A percentile compares a stretch with the other conserved stretches of the same genome.
Evolutionary conservation across 2,329 filamentous ascomycete species (phyloP).

Genomic region (Davidsoniella eucalypti): DNA sequence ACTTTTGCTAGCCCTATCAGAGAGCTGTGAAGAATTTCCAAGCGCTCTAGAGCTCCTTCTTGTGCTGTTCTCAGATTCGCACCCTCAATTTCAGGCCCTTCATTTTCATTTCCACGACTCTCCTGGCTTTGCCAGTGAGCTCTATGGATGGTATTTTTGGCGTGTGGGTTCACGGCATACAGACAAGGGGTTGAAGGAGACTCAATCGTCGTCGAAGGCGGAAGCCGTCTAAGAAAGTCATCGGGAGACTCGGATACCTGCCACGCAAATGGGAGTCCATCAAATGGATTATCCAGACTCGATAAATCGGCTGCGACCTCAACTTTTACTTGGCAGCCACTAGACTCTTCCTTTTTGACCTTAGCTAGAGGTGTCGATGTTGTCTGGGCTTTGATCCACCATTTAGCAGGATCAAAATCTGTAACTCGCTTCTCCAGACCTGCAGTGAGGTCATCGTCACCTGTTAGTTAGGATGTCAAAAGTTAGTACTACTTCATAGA

Average conservation of each 20-base stretch:
- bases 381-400: constrained; percentile 24
- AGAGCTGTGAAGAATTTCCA: constrained; percentile 30
- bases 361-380: too few relatives aligned
- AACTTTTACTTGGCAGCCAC: too few relatives aligned
- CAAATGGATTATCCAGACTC: constrained; percentile 41
- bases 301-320: not conserved
- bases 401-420: constrained; percentile 33
- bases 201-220: constrained; percentile 43
- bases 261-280: constrained; percentile 37
- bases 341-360: too few relatives aligned
- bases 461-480: constrained; percentile 22
- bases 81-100: constrained; percentile 29
- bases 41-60: constrained; percentile 33
- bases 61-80: constrained; percentile 32
- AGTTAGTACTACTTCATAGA: not conserved
- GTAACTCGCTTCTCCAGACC: constrained; percentile 32
- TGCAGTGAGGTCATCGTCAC: constrained; percentile 33
- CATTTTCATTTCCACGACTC: constrained; percentile 31
- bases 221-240: constrained; percentile 51
- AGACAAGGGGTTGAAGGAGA: constrained; percentile 46
- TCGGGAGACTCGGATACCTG: constrained; percentile 46
- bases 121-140: constrained; percentile 20
- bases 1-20: constrained; percentile 29
- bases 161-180: constrained; percentile 50
- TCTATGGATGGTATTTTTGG: constrained; percentile 21